A percentile compares a stretch with the other conserved stretches of the same genome.
These are phyloP conservation scores for Sphenostylis stenocarpa DNA, from an alignment of 306 rosid species.

Conservation along the genomic window DNA sequence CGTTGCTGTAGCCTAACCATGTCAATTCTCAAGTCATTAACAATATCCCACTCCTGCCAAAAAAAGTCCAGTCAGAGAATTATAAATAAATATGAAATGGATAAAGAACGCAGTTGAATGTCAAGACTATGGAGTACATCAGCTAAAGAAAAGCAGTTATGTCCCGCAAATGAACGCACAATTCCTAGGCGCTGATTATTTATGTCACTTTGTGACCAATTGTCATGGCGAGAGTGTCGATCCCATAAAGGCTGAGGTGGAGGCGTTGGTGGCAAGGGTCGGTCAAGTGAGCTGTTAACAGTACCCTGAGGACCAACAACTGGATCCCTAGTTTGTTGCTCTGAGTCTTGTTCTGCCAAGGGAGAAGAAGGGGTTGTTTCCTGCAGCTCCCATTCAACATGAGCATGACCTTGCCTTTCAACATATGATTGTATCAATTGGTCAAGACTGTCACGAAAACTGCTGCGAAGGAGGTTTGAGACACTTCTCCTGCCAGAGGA, in stretches of 20 bases:
- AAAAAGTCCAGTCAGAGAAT: conserved; percentile 10
- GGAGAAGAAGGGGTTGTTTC: conserved; percentile 58
- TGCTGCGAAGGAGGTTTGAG: conserved; percentile 91
- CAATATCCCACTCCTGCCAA: conserved; percentile 81
- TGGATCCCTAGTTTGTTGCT: conserved; percentile 51
- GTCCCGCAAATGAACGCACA: conserved; percentile 52
- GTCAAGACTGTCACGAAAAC: conserved; percentile 91
- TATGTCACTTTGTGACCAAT: conserved; percentile 69
- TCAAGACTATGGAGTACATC: conserved; percentile 31
- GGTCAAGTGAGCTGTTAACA: conserved; percentile 49
- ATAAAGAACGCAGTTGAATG: background rate
- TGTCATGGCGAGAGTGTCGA: conserved; percentile 59
- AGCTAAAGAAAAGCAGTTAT: conserved; percentile 32
- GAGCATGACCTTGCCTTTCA: conserved; percentile 77
- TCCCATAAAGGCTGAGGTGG: conserved; percentile 73
- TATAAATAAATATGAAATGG: background rate
- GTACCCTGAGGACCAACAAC: conserved; percentile 44
- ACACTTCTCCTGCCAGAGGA: conserved; percentile 88
- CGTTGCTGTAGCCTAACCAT: conserved; percentile 95
- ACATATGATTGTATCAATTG: conserved; percentile 89
- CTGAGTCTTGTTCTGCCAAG: conserved; percentile 59
- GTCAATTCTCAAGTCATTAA: conserved; percentile 92
- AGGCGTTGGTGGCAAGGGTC: conserved; percentile 58
- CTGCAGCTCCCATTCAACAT: conserved; percentile 73
- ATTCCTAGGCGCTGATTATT: conserved; percentile 72